A percentile compares a stretch with the other conserved stretches of the same genome.
Evolutionary conservation across 2,329 filamentous ascomycete genomes (phyloP).

Genomic region (Pseudocercospora fijiensis): DNA sequence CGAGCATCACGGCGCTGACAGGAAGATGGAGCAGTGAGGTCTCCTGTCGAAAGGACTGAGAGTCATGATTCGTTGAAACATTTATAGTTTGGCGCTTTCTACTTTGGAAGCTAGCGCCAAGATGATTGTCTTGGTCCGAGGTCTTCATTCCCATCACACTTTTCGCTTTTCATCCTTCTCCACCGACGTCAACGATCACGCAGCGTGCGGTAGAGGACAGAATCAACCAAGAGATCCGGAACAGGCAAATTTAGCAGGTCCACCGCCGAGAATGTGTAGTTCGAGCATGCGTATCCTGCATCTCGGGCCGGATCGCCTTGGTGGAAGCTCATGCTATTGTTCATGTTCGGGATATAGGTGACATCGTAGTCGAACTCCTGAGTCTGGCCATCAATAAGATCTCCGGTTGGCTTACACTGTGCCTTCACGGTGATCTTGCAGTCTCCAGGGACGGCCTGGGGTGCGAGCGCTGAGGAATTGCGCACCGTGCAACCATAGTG

Average conservation of each 20-base stretch:
- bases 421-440: constrained; percentile 3
- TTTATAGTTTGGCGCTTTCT: not conserved
- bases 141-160: not conserved
- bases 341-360: not conserved
- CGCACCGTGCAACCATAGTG: constrained; percentile 4
- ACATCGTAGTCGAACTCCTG: constrained; percentile 6
- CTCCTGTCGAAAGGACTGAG: not conserved
- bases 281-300: constrained; percentile 2
- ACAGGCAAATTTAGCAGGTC: not conserved
- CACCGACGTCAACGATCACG: not conserved
- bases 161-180: not conserved
- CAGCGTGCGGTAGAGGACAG: not conserved
- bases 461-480: not conserved
- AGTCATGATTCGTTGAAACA: not conserved
- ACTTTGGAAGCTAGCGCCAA: not conserved
- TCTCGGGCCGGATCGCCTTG: constrained; percentile 8
- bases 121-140: not conserved
- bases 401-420: not conserved
- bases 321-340: constrained; percentile 3
- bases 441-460: not conserved
- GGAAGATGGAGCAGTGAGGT: not conserved
- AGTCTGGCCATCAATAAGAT: not conserved
- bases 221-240: not conserved
- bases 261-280: not conserved
- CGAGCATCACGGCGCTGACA: no score